Base-by-base conservation (phyloP, 139 green algal species). In the Coccomyxa sp. region DNA sequence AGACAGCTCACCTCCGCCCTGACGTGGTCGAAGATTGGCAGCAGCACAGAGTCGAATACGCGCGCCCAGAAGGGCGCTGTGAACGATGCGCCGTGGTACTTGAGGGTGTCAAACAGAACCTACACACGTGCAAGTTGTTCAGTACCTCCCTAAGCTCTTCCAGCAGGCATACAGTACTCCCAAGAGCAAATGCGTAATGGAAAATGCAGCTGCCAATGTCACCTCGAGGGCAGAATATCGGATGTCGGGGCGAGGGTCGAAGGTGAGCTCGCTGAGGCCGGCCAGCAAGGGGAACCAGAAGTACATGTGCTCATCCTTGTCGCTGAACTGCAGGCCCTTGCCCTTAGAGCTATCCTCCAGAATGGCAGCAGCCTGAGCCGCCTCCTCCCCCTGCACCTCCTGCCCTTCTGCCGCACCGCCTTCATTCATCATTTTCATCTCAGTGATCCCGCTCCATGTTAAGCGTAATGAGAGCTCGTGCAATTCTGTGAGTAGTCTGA, bases 201-300 rank as follows among this genome's bases (percentile, higher is more conserved):
- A 7, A 51, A 51, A 7, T 51, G 38, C 38, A 51, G 38, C 7
- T 51, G 38, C 7, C 38, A 51, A 7, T 51, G 38, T 51, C 71
- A 93, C 91, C 87, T 96, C 95, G 59, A 97, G 82, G 0, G 93
- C 90, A 31, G 86, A 92, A 85, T 91, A 91, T 23, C 97, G 87
- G 81, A 99, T 96, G 83, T 98, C 95, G 0, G 88, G 87, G 14
- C 96, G 88, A 7, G 96, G 95, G 88, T 99, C 97, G 88, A 98
- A 99, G 0, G 97, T 98, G 25, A 99, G 91, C 89, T 99, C 97
- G 1, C 89, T 95, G 28, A 99, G 91, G 7, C 97, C 97, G 25
- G 96, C 97, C 67, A 99, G 93, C 81, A 99, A 89, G 18, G 97
- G 97, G 91, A 99, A 99, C 97, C 97, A 99, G 87, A 98, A 99